Percentiles rank a stretch among this genome's conserved stretches.
phyloP scores from a whole-genome alignment of 2,329 filamentous ascomycete genomes.

The Pezicula rhizophila region DNA sequence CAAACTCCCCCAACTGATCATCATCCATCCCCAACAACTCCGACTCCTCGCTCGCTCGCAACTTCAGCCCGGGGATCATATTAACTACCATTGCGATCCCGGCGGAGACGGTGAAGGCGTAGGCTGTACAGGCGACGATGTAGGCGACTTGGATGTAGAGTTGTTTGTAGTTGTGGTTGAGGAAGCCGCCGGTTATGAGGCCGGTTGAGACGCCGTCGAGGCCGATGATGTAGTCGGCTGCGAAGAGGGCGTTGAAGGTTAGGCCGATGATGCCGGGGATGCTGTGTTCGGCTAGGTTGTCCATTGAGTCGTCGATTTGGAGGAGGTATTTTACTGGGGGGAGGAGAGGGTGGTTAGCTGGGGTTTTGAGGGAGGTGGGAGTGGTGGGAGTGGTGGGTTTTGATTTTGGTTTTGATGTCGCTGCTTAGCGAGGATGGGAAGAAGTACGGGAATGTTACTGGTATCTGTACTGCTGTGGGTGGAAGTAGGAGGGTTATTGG shows the following conservation, averaged over 20 bases:
- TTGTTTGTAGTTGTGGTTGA: conserved; percentile 64
- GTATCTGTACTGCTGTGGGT: too few species aligned
- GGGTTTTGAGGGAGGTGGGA: background rate
- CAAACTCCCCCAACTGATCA: conserved; percentile 80
- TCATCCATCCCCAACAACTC: conserved; percentile 82
- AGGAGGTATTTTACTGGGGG: conserved; percentile 34
- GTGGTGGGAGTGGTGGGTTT: too few species aligned
- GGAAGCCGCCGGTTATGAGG: conserved; percentile 55
- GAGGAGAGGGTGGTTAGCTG: background rate
- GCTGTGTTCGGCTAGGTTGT: conserved; percentile 63
- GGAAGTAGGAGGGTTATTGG: too few species aligned
- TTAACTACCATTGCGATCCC: conserved; percentile 68
- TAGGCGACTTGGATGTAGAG: conserved; percentile 74
- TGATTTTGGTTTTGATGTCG: too few species aligned
- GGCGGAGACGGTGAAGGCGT: conserved; percentile 66
- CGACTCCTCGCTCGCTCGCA: conserved; percentile 70
- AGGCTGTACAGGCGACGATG: conserved; percentile 56
- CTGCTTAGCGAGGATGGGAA: too few species aligned
- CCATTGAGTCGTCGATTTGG: conserved; percentile 60
- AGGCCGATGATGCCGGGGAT: conserved; percentile 61
- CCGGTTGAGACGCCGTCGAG: conserved; percentile 69
- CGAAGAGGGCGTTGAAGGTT: conserved; percentile 66
- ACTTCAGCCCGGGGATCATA: conserved; percentile 67
- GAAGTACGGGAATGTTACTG: too few species aligned
- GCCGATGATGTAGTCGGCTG: conserved; percentile 59